These are phyloP conservation scores for Colletotrichum tofieldiae DNA, from an alignment of 2,329 filamentous ascomycete species.

Conservation along the genomic window DNA sequence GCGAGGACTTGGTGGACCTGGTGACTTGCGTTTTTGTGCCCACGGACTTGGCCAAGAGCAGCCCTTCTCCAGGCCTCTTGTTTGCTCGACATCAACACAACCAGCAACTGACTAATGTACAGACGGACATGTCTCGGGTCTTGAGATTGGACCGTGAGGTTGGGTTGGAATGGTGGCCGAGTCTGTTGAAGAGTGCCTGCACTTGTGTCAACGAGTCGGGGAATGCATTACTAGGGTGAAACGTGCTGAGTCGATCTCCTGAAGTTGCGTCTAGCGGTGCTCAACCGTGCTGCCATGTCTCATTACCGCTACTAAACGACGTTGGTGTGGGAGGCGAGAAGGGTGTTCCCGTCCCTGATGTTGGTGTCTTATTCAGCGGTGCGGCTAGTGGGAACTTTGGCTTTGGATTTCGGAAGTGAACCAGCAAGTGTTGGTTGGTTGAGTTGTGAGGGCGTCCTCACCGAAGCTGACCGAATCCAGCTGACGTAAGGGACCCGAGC, in stretches of 20 bases:
- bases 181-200: slow-evolving; percentile 21
- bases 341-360: slow-evolving; percentile 15
- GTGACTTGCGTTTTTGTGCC: slow-evolving; percentile 24
- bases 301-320: slow-evolving; percentile 4
- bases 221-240: slow-evolving; percentile 39
- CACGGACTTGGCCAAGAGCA: slow-evolving; percentile 24
- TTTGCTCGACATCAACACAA: not conserved
- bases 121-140: slow-evolving; percentile 13
- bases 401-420: slow-evolving; percentile 2
- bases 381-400: slow-evolving; percentile 15
- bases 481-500: slow-evolving; percentile 7
- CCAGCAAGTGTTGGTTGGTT: not conserved
- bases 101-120: not conserved
- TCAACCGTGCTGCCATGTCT: slow-evolving; percentile 25
- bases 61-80: not conserved
- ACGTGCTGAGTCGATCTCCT: slow-evolving; percentile 35
- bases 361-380: slow-evolving; percentile 25
- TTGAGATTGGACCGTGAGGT: not conserved
- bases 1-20: slow-evolving; percentile 25
- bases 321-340: slow-evolving; percentile 15
- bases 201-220: slow-evolving; percentile 9
- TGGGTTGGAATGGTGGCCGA: slow-evolving; percentile 1
- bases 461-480: slow-evolving; percentile 3
- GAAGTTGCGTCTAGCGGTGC: slow-evolving; percentile 27
- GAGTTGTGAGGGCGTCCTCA: not conserved